Conservation (phyloP, 1,284 basidiomycete species). For the Leccinum subatratum region DNA sequence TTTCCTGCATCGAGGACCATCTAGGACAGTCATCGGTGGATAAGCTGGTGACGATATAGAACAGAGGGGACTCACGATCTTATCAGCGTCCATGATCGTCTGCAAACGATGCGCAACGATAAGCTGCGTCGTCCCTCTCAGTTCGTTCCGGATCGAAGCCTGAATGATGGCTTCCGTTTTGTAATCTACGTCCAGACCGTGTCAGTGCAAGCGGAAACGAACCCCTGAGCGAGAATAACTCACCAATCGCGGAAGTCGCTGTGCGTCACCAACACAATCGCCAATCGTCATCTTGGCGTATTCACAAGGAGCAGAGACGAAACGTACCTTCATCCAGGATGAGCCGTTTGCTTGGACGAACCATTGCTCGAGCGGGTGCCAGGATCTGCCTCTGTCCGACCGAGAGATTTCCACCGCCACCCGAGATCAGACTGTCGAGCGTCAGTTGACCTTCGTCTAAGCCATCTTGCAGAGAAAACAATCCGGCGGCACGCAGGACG, state of each 20-base stretch:
- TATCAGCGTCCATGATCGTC: slow-evolving; percentile 67
- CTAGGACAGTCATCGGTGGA: slow-evolving; percentile 10
- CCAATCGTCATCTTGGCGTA: not conserved
- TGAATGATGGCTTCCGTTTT: slow-evolving; percentile 32
- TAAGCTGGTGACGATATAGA: slow-evolving; percentile 21
- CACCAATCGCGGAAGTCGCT: slow-evolving; percentile 36
- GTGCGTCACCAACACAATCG: slow-evolving; percentile 12
- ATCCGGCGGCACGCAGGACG: slow-evolving; percentile 51
- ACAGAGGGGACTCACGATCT: slow-evolving; percentile 32
- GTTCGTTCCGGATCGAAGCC: slow-evolving; percentile 30
- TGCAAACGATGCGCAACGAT: slow-evolving; percentile 68
- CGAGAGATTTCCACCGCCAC: slow-evolving; percentile 61
- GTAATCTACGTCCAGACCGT: slow-evolving; percentile 13
- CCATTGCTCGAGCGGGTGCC: slow-evolving; percentile 40
- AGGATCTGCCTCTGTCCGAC: slow-evolving; percentile 70
- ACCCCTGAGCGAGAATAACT: not conserved
- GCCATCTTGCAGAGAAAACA: slow-evolving; percentile 50
- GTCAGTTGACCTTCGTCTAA: slow-evolving; percentile 36
- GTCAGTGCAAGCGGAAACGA: not conserved
- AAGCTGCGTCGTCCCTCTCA: slow-evolving; percentile 56
- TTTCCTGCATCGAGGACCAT: slow-evolving; percentile 37
- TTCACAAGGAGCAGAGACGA: not conserved
- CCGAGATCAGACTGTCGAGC: slow-evolving; percentile 42
- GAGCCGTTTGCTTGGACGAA: slow-evolving; percentile 28
- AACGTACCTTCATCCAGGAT: slow-evolving; percentile 35